Conservation (phyloP, 139 green algal species). For the Nannochloris sp. region DNA sequence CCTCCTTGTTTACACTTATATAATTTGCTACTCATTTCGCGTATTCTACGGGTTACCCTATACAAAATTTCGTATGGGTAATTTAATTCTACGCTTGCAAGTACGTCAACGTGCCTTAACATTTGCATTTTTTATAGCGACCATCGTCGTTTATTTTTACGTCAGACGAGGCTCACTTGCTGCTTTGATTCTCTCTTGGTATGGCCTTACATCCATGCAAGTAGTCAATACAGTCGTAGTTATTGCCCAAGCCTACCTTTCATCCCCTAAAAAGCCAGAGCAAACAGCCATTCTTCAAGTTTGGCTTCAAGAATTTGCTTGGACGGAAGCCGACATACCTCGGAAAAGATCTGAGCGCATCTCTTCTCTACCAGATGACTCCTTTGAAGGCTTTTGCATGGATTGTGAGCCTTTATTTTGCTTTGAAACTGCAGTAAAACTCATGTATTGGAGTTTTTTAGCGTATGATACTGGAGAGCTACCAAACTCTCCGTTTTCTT, state of each 20-base stretch:
- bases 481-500: not conserved
- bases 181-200: slow-evolving; percentile 13
- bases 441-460: slow-evolving; percentile 28
- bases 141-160: slow-evolving; percentile 3
- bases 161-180: slow-evolving; percentile 8
- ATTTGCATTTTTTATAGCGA: slow-evolving; percentile 20
- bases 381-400: not conserved
- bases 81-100: slow-evolving; percentile 28
- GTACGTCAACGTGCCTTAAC: slow-evolving; percentile 9
- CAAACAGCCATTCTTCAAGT: slow-evolving; percentile 15
- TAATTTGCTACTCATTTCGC: not conserved
- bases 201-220: slow-evolving; percentile 27
- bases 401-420: not conserved
- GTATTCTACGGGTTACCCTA: slow-evolving; percentile 19
- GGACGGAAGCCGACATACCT: slow-evolving; percentile 28
- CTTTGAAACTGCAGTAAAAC: slow-evolving; percentile 29
- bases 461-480: not conserved
- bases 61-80: slow-evolving; percentile 30
- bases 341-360: slow-evolving; percentile 3
- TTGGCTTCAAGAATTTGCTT: slow-evolving; percentile 43
- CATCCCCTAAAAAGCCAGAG: not conserved
- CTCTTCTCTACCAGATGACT: slow-evolving; percentile 1
- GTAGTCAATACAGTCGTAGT: not conserved
- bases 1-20: slow-evolving; percentile 1
- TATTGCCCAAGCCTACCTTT: not conserved